These are phyloP conservation scores for Pyricularia sp. DNA, from an alignment of 2,329 filamentous ascomycete genomes.

Conservation along the genomic window DNA sequence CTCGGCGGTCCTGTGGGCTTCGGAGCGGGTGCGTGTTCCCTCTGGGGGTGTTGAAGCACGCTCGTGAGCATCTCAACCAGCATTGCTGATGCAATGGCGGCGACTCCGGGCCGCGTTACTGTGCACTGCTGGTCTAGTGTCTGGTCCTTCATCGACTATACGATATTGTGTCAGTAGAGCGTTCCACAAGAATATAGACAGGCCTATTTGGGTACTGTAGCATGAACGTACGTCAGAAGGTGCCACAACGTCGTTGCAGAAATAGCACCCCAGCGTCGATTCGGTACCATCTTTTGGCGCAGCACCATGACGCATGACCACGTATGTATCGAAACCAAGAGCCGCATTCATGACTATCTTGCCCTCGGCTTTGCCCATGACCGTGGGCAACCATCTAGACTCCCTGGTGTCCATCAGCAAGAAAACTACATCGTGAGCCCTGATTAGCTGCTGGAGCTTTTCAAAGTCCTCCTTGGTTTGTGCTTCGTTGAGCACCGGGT, in stretches of 20 bases:
- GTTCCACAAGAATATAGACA: not conserved
- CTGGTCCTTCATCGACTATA: conserved; percentile 78
- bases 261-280: conserved; percentile 80
- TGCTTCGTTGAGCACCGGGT: conserved; percentile 63
- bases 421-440: conserved; percentile 83
- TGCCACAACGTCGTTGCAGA: conserved; percentile 95
- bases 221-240: conserved; percentile 68
- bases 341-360: conserved; percentile 98
- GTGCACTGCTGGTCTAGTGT: conserved; percentile 98
- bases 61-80: conserved; percentile 84
- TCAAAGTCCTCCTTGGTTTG: conserved; percentile 64
- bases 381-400: conserved; percentile 85
- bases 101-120: conserved; percentile 84
- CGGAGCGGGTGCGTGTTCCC: conserved; percentile 48
- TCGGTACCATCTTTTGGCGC: conserved; percentile 41
- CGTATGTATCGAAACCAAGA: conserved; percentile 89
- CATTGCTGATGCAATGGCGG: conserved; percentile 80
- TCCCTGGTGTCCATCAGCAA: conserved; percentile 95
- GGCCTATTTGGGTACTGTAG: not conserved
- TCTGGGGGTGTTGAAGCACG: conserved; percentile 71
- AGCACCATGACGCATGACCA: conserved; percentile 90
- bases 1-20: conserved; percentile 15
- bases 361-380: conserved; percentile 84
- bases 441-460: conserved; percentile 58
- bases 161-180: not conserved